phyloP scores from a whole-genome alignment of 2,329 filamentous ascomycete species.

The Pseudogymnoascus sp. region DNA sequence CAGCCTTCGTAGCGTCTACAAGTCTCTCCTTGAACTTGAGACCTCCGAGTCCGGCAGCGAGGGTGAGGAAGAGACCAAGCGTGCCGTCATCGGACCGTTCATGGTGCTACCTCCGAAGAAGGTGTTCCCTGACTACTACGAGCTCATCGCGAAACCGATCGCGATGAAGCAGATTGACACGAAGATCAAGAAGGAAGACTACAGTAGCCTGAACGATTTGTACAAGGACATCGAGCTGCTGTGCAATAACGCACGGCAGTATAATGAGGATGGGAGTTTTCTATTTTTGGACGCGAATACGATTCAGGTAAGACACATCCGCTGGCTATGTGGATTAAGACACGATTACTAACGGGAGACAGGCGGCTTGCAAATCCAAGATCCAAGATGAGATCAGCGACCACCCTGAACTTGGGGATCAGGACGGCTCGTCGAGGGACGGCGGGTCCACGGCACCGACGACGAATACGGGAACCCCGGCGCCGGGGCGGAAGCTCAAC shows the following conservation, averaged over 20 bases:
- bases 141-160: constrained; percentile 86
- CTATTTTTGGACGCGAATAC: constrained; percentile 87
- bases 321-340: neutral
- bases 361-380: constrained; percentile 52
- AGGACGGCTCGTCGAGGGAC: constrained; percentile 37
- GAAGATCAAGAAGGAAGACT: constrained; percentile 95
- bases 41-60: constrained; percentile 50
- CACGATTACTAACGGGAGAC: constrained; percentile 29
- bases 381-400: constrained; percentile 48
- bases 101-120: constrained; percentile 83
- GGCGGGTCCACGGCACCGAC: constrained; percentile 41
- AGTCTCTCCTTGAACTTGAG: constrained; percentile 76
- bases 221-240: constrained; percentile 75
- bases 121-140: constrained; percentile 90
- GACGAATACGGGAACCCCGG: constrained; percentile 53
- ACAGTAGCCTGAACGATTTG: constrained; percentile 74
- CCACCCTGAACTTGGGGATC: constrained; percentile 49
- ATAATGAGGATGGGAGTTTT: constrained; percentile 92
- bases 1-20: constrained; percentile 70
- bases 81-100: constrained; percentile 88
- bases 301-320: constrained; percentile 66
- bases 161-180: constrained; percentile 93
- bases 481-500: constrained; percentile 59
- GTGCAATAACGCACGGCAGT: constrained; percentile 86
- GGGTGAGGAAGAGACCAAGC: constrained; percentile 46